phyloP scores from a whole-genome alignment of 495 filamentous ascomycete species.

The Jackrogersella multiformis region DNA sequence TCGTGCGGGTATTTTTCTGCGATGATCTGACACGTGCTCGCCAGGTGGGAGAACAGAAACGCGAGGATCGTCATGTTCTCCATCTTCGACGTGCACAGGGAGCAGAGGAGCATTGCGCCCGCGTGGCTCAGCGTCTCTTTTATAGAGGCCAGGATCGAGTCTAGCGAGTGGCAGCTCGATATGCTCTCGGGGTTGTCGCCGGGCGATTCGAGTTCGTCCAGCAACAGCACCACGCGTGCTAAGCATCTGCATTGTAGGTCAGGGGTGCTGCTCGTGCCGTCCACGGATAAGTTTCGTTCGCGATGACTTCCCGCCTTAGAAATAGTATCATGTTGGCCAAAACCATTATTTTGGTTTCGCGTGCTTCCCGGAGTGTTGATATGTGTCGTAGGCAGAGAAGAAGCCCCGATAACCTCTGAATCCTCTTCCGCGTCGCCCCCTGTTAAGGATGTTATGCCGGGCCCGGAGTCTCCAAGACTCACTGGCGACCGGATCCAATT shows the following conservation, averaged over 20 bases:
- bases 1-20: not conserved
- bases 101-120: not conserved
- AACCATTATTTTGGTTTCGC: not conserved
- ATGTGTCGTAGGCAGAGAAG: not conserved
- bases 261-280: not conserved
- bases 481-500: not conserved
- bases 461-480: not conserved
- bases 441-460: not conserved
- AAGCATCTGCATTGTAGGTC: not conserved
- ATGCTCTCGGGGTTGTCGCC: not conserved
- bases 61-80: not conserved
- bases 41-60: not conserved
- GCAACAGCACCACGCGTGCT: not conserved
- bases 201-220: not conserved
- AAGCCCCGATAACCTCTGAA: not conserved
- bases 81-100: not conserved
- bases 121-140: constrained; percentile 2
- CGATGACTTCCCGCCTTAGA: not conserved
- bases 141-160: not conserved
- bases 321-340: not conserved
- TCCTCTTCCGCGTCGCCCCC: not conserved
- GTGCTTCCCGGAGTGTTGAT: not conserved
- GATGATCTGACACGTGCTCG: not conserved
- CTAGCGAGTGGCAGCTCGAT: not conserved
- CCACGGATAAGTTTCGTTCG: not conserved